These are phyloP conservation scores for Huntiella decipiens DNA, from an alignment of 2,329 filamentous ascomycete genomes.

Conservation along the genomic window DNA sequence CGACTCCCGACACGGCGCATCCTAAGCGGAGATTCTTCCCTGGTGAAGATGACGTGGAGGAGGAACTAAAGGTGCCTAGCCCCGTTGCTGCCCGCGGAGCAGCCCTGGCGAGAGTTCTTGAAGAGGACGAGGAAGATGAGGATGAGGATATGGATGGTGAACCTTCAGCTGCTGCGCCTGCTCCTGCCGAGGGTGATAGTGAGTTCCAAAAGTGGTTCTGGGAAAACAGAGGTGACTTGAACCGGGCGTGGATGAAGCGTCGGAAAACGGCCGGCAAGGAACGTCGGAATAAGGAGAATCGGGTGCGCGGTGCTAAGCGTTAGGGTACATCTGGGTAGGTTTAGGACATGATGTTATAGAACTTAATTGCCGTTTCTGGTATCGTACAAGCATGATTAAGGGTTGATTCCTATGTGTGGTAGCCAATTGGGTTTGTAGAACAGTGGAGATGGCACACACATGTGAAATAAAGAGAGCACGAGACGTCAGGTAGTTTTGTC, in stretches of 20 bases:
- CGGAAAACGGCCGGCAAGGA: constrained; percentile 45
- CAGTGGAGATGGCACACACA: no score
- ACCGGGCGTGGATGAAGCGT: constrained; percentile 46
- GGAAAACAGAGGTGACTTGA: constrained; percentile 45
- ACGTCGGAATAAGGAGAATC: constrained; percentile 47
- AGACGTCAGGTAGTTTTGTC: no score
- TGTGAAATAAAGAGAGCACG: no score
- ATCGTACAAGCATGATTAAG: no score
- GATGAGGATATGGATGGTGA: constrained; percentile 5
- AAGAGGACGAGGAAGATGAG: constrained; percentile 15
- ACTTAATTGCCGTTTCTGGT: no score
- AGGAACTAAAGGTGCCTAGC: constrained; percentile 19
- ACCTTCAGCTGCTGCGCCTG: constrained; percentile 6
- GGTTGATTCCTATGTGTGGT: no score
- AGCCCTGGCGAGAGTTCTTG: constrained; percentile 2
- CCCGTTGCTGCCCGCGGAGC: constrained; percentile 2
- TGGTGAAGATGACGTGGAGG: constrained; percentile 26
- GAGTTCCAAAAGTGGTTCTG: constrained; percentile 52
- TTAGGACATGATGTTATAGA: no score
- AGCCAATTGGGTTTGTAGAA: no score
- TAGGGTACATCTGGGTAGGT: no score
- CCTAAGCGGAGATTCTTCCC: constrained; percentile 43
- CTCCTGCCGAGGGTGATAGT: constrained; percentile 16
- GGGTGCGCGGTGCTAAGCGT: constrained; percentile 24
- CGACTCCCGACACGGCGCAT: constrained; percentile 83